A percentile compares a stretch with the other conserved stretches of the same genome.
phyloP scores from a whole-genome alignment of 495 filamentous ascomycete genomes.

The Aspergillus nanangensis region DNA sequence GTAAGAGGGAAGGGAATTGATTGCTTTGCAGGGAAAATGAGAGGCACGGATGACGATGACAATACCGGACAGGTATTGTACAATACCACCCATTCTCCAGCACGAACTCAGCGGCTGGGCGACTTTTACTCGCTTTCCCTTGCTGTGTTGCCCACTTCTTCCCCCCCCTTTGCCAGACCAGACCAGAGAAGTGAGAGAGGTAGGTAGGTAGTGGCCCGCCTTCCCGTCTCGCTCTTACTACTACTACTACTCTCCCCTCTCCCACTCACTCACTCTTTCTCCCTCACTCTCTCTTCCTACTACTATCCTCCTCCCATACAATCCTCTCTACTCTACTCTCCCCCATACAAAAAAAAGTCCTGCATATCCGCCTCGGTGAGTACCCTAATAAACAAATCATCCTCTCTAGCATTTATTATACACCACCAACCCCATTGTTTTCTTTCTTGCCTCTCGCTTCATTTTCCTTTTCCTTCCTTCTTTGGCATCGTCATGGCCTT shows the following conservation, averaged over 20 bases:
- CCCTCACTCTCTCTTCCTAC: conserved; percentile 35
- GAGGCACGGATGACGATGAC: conserved; percentile 6
- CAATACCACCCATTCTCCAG: conserved; percentile 16
- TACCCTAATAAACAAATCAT: conserved; percentile 25
- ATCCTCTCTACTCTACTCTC: conserved; percentile 55
- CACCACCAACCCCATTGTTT: conserved; percentile 30
- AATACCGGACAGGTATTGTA: conserved; percentile 16
- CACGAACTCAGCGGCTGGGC: conserved; percentile 15
- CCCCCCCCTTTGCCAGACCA: conserved; percentile 20
- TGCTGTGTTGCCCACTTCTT: conserved; percentile 22
- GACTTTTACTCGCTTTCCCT: conserved; percentile 15
- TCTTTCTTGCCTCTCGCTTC: conserved; percentile 13
- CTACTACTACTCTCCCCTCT: conserved; percentile 53
- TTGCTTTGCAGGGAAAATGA: neutral
- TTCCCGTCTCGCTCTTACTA: conserved; percentile 41
- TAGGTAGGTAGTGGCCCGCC: conserved; percentile 24
- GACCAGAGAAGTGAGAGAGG: too few species aligned
- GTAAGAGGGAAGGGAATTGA: neutral
- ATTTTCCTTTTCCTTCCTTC: conserved; percentile 14
- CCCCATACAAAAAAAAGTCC: conserved; percentile 49
- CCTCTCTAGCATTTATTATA: conserved; percentile 17
- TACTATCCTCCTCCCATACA: conserved; percentile 42
- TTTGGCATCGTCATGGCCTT: conserved; percentile 18
- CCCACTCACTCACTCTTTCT: conserved; percentile 29
- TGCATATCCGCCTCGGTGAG: conserved; percentile 37